A percentile compares a stretch with the other conserved stretches of the same genome.
Conservation (phyloP, 2,329 filamentous ascomycete species). For the Aspergillus vadensis region DNA sequence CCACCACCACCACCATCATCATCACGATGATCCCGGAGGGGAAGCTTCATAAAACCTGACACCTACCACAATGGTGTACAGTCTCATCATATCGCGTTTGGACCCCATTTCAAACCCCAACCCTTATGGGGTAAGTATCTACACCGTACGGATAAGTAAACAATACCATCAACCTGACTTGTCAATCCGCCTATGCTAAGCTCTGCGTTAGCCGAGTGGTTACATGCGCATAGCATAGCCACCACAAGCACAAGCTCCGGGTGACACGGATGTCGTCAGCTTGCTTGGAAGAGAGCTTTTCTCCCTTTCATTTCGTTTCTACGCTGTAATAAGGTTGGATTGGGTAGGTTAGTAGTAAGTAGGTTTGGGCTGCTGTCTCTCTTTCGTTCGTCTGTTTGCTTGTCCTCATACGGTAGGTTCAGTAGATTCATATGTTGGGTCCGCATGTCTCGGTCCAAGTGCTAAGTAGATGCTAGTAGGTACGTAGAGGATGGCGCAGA, state of each 20-base stretch:
- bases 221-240: slow-evolving; percentile 3
- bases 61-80: background rate
- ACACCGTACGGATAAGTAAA: too few relatives aligned
- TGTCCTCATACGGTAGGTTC: too few relatives aligned
- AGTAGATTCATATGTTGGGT: too few relatives aligned
- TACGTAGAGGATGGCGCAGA: too few relatives aligned
- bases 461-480: too few relatives aligned
- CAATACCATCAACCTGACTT: background rate
- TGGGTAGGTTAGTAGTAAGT: too few relatives aligned
- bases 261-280: background rate
- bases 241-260: background rate
- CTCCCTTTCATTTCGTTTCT: too few relatives aligned
- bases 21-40: background rate
- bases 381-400: too few relatives aligned
- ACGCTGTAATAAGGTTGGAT: too few relatives aligned
- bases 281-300: background rate
- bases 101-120: background rate
- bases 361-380: too few relatives aligned
- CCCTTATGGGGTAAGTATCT: too few relatives aligned
- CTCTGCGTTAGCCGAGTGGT: background rate
- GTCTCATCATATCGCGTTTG: background rate
- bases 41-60: background rate
- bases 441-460: too few relatives aligned
- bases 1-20: background rate
- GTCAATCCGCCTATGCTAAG: background rate